Base-by-base conservation (phyloP, 2,329 filamentous ascomycete genomes). In the Fusarium sp. region DNA sequence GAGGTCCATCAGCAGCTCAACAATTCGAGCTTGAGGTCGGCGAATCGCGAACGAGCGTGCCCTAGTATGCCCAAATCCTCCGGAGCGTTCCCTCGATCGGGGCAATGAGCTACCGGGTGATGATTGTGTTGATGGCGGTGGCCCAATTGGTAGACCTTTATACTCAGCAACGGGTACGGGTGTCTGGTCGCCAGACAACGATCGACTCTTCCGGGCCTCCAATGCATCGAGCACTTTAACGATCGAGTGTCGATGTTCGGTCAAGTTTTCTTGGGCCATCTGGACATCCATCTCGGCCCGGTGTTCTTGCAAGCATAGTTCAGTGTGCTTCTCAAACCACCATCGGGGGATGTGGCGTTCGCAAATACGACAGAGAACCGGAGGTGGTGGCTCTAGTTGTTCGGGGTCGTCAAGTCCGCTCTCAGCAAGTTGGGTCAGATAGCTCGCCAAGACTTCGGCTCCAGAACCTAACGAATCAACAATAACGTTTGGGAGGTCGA, bases 251-350 rank as follows among this genome's bases (percentile, higher is more conserved):
- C 96, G 91, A 79, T 99, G 96, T 75, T 99, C 96, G 8, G 90
- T 91, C 47, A 99, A 83, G 65, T 88, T 93, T 75, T 99, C 96
- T 75, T 99, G 96, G 7, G 94, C 89, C 84, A 98, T 91, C 76
- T 99, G 95, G 6, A 99, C 94, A 72, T 98, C 95, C 92, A 97
- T 96, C 77, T 99, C 96, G 1, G 96, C 95, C 50, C 92, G 90
- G 76, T 99, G 96, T 77, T 99, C 96, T 76, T 98, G 94, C 55
- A 97, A 83, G 75, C 96, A 99, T 20, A 98, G 83, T 73, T 99
- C 96, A 3, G 95, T 97, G 77, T 99, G 96, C 78, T 98, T 99
- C 80, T 99, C 96, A 72, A 99, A 99, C 96, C 96, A 99, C 96
- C 96, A 99, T 1, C 95, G 94, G 6, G 93, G 93, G 62, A 99